Percentiles rank a stretch among this genome's conserved stretches.
These are phyloP conservation scores for Taphrina flavorubra DNA, from an alignment of 1,139 yeast species.

Conservation along the genomic window DNA sequence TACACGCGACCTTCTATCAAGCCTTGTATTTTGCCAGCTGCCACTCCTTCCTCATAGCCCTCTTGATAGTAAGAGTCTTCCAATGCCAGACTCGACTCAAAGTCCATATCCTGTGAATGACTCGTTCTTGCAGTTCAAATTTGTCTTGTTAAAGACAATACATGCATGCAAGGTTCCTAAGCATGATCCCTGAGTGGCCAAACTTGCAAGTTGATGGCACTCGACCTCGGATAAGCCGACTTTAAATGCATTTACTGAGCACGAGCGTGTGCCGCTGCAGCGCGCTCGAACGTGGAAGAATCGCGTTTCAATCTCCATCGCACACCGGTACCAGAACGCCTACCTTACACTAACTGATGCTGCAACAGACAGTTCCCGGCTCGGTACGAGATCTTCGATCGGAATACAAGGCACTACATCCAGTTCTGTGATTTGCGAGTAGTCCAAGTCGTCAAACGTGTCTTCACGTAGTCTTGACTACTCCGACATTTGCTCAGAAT, in stretches of 20 bases:
- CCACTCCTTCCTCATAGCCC: slow-evolving; percentile 62
- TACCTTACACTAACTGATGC: not conserved
- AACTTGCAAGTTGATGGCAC: not conserved
- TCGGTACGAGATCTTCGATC: too few species aligned
- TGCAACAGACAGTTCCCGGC: not conserved
- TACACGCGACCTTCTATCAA: slow-evolving; percentile 73
- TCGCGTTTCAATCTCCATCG: not conserved
- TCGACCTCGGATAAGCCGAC: slow-evolving; percentile 5
- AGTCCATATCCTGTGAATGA: slow-evolving; percentile 8
- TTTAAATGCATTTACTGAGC: slow-evolving; percentile 4
- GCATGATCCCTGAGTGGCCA: too few species aligned
- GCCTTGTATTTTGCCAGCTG: slow-evolving; percentile 63
- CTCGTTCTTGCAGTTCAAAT: not conserved
- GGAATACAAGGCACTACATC: too few species aligned
- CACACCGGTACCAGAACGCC: not conserved
- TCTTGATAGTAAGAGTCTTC: slow-evolving; percentile 55
- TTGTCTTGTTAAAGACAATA: too few species aligned
- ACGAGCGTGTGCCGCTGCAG: slow-evolving; percentile 16
- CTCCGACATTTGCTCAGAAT: not conserved
- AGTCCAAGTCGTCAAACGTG: too few species aligned
- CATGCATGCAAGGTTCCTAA: too few species aligned
- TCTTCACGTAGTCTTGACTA: not conserved
- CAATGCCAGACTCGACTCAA: slow-evolving; percentile 22
- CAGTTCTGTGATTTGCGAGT: too few species aligned
- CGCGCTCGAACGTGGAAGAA: slow-evolving; percentile 11